Base-by-base conservation (phyloP, 805 yeast genomes). In the Nakazawaea holstii region DNA sequence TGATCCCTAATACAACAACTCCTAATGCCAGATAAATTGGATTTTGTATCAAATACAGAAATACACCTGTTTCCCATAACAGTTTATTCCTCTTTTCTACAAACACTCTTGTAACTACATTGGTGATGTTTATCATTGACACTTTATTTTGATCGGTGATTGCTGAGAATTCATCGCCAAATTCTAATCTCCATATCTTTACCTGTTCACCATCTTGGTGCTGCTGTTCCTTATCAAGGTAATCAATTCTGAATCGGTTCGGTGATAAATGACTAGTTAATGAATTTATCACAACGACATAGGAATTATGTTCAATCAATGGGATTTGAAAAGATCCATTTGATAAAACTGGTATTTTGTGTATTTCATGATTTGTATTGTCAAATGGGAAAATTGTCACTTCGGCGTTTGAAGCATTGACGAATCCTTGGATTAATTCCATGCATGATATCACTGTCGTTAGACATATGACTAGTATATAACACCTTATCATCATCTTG, bases 301-400 rank as follows among this genome's bases (percentile, higher is more conserved):
- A 45, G 9, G 43, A 39, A 3, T 44, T 35, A 6, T 15, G 13
- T 2, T 11, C n/a, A 11, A 14, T 9, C 13, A 45, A 14, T 6
- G 43, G 39, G 20, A 45, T 32, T 11, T 33, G 20, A 14, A 45
- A 45, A 3, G 32, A 24, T n/a, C 48, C 48, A 39, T 45, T 39
- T 11, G 6, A 6, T 8, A 39, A 29, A 17, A 45, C 32, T 24
- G 48, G 48, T 24, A 44, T 30, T 3, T 17, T 11, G 4, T 13
- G 5, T 14, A 15, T 28, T 6, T 29, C n/a, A 17, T 39, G n/a
- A 2, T 13, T n/a, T 2, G 20, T 28, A 17, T 39, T 39, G n/a
- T 39, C 35, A 8, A 39, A 8, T 10, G 42, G 42, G 10, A 29
- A 14, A 3, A 39, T 15, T 14, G 29, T 4, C 9, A 39, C 15